These are phyloP conservation scores for Tuber borchii DNA, from an alignment of 495 filamentous ascomycete genomes.

Conservation along the genomic window DNA sequence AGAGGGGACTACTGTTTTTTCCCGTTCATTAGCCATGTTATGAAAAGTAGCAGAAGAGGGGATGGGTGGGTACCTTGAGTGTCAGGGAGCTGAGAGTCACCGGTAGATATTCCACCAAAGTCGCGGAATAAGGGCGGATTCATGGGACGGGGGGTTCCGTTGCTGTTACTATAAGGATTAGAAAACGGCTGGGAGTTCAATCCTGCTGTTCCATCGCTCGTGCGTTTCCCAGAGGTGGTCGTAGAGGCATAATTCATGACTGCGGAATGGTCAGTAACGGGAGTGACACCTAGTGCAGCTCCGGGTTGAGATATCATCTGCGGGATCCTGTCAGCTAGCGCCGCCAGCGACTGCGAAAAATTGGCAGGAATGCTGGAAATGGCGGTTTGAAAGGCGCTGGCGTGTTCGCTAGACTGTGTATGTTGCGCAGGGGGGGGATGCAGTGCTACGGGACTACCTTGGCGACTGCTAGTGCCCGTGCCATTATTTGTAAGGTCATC, in stretches of 20 bases:
- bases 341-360: not conserved
- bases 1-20: conserved; percentile 7
- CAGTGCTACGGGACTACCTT: not conserved
- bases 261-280: conserved; percentile 9
- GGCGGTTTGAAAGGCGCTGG: conserved; percentile 28
- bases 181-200: conserved; percentile 34
- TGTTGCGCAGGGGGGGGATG: not conserved
- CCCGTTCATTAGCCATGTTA: not conserved
- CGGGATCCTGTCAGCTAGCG: conserved; percentile 20
- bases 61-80: conserved; percentile 29
- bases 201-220: conserved; percentile 33
- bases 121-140: conserved; percentile 27
- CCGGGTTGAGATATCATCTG: conserved; percentile 34
- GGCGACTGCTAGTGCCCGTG: not conserved
- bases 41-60: not conserved
- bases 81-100: conserved; percentile 39
- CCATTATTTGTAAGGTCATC: not conserved
- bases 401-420: conserved; percentile 23
- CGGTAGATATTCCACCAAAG: conserved; percentile 19
- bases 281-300: conserved; percentile 26
- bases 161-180: conserved; percentile 26
- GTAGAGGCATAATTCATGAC: conserved; percentile 37
- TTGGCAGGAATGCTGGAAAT: conserved; percentile 22
- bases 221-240: conserved; percentile 34
- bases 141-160: conserved; percentile 27